Evolutionary conservation across 2,329 filamentous ascomycete species (phyloP), one percentile per base, ranked within the genome.

Genomic region (Xylaria polymorpha): DNA sequence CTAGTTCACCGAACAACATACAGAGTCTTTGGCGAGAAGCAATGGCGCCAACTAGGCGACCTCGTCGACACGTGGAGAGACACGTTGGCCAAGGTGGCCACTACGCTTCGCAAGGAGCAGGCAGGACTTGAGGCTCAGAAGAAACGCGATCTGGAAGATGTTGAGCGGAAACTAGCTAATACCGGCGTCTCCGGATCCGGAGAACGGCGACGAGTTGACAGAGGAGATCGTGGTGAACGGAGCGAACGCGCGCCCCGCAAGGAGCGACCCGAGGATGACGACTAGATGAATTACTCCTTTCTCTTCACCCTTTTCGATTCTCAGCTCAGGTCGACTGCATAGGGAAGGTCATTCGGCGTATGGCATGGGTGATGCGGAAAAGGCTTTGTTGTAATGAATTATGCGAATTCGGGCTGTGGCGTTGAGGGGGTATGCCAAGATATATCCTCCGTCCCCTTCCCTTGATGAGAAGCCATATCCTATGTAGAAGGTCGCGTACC

Each of bases 21-120:
- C 87, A 91, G 96, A 71, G 94, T 98, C 64, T 99, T 99, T 78
- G 94, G 94, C 75, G 94, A 97, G 85, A 97, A 97, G 87, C 96
- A 99, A 85, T 99, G 97, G 94, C 90, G 92, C 75, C 95, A 99
- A 85, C 91, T 99, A 63, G 92, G 94, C 70, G 93, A 92, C 72
- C 88, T 95, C 71, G 85, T 99, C 77, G 94, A 97, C 83, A 92
- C 94, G 81, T 98, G 95, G 95, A 91, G 92, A 81, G 87, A 89
- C 75, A 95, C 93, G 75, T 85, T 98, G 76, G 87, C 89, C 78
- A 90, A 89, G 74, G 94, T 99, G 20, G 85, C 97, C 74, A 85
- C 86, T 65, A 93, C 96, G 55, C 88, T 98, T 74, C 89, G 91
- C 77, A 85, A 88, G 79, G 93, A 97, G 85, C 91, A 97, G 85